phyloP scores from a whole-genome alignment of 2,329 filamentous ascomycete species.

The Oidium heveae region DNA sequence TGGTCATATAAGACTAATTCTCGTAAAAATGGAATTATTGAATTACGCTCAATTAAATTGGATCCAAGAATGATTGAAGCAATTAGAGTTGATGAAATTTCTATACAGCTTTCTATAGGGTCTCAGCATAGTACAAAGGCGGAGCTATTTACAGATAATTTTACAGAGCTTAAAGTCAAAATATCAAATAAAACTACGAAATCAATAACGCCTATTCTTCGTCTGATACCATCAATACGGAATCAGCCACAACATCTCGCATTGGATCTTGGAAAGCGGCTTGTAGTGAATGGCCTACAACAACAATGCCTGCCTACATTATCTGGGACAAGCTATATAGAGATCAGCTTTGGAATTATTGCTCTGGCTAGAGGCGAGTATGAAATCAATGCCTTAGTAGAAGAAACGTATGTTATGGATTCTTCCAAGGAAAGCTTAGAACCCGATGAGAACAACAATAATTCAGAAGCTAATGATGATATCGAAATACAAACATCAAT shows the following conservation, averaged over 20 bases:
- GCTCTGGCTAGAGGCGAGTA: slow-evolving; percentile 60
- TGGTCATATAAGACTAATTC: slow-evolving; percentile 36
- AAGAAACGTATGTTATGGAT: slow-evolving; percentile 38
- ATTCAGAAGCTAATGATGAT: slow-evolving; percentile 20
- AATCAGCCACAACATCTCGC: slow-evolving; percentile 38
- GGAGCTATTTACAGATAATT: slow-evolving; percentile 27
- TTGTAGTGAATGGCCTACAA: slow-evolving; percentile 65
- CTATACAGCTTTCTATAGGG: slow-evolving; percentile 32
- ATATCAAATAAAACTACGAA: slow-evolving; percentile 48
- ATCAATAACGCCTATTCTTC: slow-evolving; percentile 45
- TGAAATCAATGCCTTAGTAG: slow-evolving; percentile 55
- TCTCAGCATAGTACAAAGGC: slow-evolving; percentile 4
- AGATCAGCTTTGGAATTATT: slow-evolving; percentile 43
- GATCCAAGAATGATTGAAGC: slow-evolving; percentile 60
- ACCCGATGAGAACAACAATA: slow-evolving; percentile 13
- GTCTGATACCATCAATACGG: slow-evolving; percentile 52
- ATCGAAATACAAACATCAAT: slow-evolving; percentile 26
- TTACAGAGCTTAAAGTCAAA: slow-evolving; percentile 42
- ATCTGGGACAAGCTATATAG: slow-evolving; percentile 27
- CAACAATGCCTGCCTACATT: slow-evolving; percentile 48
- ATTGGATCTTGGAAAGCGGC: slow-evolving; percentile 57
- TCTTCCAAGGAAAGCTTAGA: slow-evolving; percentile 5
- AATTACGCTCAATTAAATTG: slow-evolving; percentile 51
- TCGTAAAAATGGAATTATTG: slow-evolving; percentile 38
- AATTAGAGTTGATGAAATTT: slow-evolving; percentile 56